Evolutionary conservation across 1,284 basidiomycete species (phyloP), one percentile per base, ranked within the genome.

Genomic region (Coniferiporia sulphurascens): DNA sequence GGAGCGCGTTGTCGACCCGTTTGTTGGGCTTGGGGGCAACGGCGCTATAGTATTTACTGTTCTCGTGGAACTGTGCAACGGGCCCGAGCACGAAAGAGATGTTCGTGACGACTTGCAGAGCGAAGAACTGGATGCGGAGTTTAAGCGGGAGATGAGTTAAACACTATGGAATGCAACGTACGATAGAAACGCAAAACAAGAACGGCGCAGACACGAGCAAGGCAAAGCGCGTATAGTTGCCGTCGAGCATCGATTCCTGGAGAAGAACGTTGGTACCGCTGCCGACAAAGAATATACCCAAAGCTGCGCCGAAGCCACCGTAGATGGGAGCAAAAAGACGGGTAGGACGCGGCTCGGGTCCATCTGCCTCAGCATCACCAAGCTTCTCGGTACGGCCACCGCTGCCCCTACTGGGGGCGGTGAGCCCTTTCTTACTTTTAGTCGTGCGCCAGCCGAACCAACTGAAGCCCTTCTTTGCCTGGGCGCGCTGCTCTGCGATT

Each of bases 281-380:
- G 0, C 76, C 79, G 53, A 86, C 74, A 71, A 88, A 89, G 67
- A 85, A 89, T 56, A 82, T 68, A 17, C 79, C 82, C 64, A 85
- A 70, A 13, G 77, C 89, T 63, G 79, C 81, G 43, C 86, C 87
- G 8, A 92, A 68, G 17, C 92, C 92, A 52, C 82, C 83, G 66
- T 92, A 90, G 55, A 93, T 71, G 0, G 91, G 89, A 4, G 89
- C 90, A 64, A 89, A 86, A n/a, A 91, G 78, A 49, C 85, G 80
- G 53, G 84, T 80, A 0, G 87, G 86, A 7, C 89, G 77, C 10
- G 74, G 67, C 52, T 75, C 75, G 52, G 68, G 61, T 67, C 68
- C 63, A 68, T 69, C 58, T 15, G 84, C 85, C 72, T 88, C 84
- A 27, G 77, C 70, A 63, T 81, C 83, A 38, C 68, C 62, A 22